A percentile compares a stretch with the other conserved stretches of the same genome.
phyloP scores from a whole-genome alignment of 495 filamentous ascomycete species.

The Podospora anserina region DNA sequence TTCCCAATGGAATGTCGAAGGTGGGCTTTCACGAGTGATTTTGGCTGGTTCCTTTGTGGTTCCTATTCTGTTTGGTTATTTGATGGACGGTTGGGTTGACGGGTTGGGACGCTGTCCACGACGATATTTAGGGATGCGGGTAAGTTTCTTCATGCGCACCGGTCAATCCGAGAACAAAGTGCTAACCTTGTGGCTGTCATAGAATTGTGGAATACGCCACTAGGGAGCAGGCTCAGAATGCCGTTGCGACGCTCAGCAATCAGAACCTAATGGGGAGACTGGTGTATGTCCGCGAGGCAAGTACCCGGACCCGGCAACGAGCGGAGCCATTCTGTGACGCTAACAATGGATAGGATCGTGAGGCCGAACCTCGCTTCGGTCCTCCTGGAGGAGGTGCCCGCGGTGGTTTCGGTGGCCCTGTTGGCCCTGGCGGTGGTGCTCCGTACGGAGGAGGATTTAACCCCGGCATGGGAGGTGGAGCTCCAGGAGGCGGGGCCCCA shows the following conservation, averaged over 20 bases:
- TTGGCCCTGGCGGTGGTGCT: slow-evolving; percentile 43
- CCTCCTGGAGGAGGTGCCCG: slow-evolving; percentile 58
- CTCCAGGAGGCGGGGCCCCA: slow-evolving; percentile 46
- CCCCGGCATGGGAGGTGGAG: slow-evolving; percentile 43
- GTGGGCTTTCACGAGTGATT: slow-evolving; percentile 92
- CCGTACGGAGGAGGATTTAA: slow-evolving; percentile 42
- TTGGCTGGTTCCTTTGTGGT: slow-evolving; percentile 75
- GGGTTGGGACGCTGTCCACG: slow-evolving; percentile 89
- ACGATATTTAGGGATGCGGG: slow-evolving; percentile 99
- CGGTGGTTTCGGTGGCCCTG: slow-evolving; percentile 61
- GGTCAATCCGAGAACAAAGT: background rate
- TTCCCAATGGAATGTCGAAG: slow-evolving; percentile 99
- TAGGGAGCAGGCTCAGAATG: slow-evolving; percentile 96
- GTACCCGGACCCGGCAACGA: slow-evolving; percentile 20
- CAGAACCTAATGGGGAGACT: slow-evolving; percentile 97
- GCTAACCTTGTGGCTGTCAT: slow-evolving; percentile 19
- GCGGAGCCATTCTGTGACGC: background rate
- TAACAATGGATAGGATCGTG: slow-evolving; percentile 66
- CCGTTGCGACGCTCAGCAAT: slow-evolving; percentile 97
- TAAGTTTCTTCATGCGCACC: slow-evolving; percentile 47
- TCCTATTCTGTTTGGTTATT: slow-evolving; percentile 67
- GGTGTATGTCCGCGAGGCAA: slow-evolving; percentile 96
- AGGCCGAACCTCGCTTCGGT: slow-evolving; percentile 91
- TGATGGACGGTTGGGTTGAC: slow-evolving; percentile 99
- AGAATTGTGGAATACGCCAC: slow-evolving; percentile 99